These are phyloP conservation scores for Prunus kanzakura DNA, from an alignment of 306 rosid genomes.

Conservation along the genomic window DNA sequence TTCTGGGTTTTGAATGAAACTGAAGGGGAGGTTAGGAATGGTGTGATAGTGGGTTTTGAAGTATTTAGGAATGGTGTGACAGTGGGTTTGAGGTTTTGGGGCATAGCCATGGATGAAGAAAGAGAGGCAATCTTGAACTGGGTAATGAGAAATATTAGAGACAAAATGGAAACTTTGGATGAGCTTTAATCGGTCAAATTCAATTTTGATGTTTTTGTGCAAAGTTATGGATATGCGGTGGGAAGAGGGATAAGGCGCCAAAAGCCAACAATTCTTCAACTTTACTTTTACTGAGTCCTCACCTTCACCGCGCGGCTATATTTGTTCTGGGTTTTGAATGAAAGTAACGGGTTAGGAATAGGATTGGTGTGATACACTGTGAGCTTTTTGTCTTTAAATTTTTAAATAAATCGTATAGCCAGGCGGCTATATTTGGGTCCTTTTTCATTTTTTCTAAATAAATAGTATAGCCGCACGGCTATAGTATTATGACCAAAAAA, in stretches of 20 bases:
- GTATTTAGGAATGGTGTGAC: slow-evolving; percentile 13
- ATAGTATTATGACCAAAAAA: too few relatives aligned
- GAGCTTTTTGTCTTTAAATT: too few relatives aligned
- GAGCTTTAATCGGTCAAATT: not conserved
- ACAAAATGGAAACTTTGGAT: not conserved
- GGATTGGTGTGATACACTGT: too few relatives aligned
- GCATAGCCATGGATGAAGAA: slow-evolving; percentile 37
- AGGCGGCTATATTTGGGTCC: too few relatives aligned
- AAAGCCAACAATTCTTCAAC: slow-evolving; percentile 8
- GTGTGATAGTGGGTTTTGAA: slow-evolving; percentile 30
- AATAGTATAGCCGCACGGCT: too few relatives aligned
- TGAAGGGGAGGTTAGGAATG: slow-evolving; percentile 10
- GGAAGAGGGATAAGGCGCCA: slow-evolving; percentile 44
- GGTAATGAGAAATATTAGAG: not conserved
- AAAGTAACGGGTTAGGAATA: too few relatives aligned
- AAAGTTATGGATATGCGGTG: not conserved
- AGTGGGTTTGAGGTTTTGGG: slow-evolving; percentile 35
- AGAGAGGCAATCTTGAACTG: slow-evolving; percentile 10
- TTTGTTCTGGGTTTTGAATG: too few relatives aligned
- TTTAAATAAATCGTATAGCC: too few relatives aligned
- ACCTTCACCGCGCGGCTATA: too few relatives aligned
- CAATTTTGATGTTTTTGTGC: not conserved
- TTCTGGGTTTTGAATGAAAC: slow-evolving; percentile 27
- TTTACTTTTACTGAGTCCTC: not conserved
- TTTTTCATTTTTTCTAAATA: too few relatives aligned